phyloP scores from a whole-genome alignment of 352 stramenopile genomes.

The Phytophthora meadii region DNA sequence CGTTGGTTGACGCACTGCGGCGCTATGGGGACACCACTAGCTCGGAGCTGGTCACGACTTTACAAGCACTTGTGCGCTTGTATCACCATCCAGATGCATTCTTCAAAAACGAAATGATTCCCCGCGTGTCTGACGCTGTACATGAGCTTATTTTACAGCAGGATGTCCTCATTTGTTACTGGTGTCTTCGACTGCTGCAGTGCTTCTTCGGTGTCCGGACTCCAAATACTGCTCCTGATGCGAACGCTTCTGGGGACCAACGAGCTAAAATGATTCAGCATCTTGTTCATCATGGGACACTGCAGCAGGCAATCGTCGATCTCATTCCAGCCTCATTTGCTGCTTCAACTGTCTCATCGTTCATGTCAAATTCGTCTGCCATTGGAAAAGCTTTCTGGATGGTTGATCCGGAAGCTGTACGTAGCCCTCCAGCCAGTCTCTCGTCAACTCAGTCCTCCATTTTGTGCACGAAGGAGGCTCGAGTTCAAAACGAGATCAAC shows the following conservation, averaged over 20 bases:
- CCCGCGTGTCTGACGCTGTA: slow-evolving; percentile 55
- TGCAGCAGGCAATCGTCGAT: slow-evolving; percentile 60
- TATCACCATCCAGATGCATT: slow-evolving; percentile 51
- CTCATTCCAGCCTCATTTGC: slow-evolving; percentile 61
- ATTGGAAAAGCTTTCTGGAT: slow-evolving; percentile 56
- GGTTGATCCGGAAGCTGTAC: slow-evolving; percentile 27
- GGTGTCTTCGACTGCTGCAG: slow-evolving; percentile 71
- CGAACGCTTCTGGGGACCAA: slow-evolving; percentile 40
- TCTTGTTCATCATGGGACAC: slow-evolving; percentile 54
- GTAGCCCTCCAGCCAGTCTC: slow-evolving; percentile 30
- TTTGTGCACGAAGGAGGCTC: slow-evolving; percentile 60
- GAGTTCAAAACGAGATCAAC: slow-evolving; percentile 75
- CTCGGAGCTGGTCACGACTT: slow-evolving; percentile 48
- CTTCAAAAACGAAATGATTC: slow-evolving; percentile 51
- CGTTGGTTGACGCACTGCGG: slow-evolving; percentile 44
- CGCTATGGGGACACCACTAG: slow-evolving; percentile 44
- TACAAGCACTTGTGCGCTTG: slow-evolving; percentile 63
- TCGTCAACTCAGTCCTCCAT: slow-evolving; percentile 44
- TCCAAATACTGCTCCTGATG: slow-evolving; percentile 32
- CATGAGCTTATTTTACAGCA: slow-evolving; percentile 66
- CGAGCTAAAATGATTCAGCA: slow-evolving; percentile 66
- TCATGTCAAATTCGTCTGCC: slow-evolving; percentile 20
- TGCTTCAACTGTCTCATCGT: slow-evolving; percentile 32
- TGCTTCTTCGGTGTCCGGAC: slow-evolving; percentile 55
- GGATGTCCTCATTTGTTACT: slow-evolving; percentile 71